Base-by-base conservation (phyloP, 2,329 filamentous ascomycete species). In the Penicillium sp. region DNA sequence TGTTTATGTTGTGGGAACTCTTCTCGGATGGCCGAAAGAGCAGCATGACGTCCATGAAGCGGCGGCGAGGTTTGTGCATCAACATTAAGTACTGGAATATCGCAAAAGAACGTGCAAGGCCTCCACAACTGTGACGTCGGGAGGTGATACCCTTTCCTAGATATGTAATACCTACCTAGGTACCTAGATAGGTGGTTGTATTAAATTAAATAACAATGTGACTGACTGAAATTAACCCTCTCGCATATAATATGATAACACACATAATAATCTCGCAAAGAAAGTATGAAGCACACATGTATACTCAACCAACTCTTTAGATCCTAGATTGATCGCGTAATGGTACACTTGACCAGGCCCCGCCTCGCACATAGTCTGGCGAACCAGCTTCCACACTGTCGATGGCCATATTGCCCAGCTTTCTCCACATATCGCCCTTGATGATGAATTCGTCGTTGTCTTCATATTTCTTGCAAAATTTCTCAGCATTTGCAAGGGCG, bases 401-500 rank as follows among this genome's bases (percentile, higher is more conserved):
- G n/a, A 53, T 53, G 12, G 28, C 51, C 71, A 77, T 74, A 58
- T 78, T 74, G 2, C 65, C 76, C 60, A 78, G 65, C 60, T 71
- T 70, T 57, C 76, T 60, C 75, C 76, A 79, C 70, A 73, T 74
- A 57, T 74, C 69, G 1, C 70, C 74, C 38, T 68, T 69, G 33
- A 79, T 69, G 9, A 61, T 60, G 54, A 77, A 71, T 1, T 63
- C 63, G 1, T 51, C 63, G 16, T 53, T 56, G 16, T 54, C 61
- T 52, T 77, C 71, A 56, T 67, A 74, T 14, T 63, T 60, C 42
- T 65, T 64, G 53, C 72, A 77, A 1, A 69, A 82, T 73, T 72
- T 73, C 71, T 87, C 78, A 0, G 83, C 89, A 64, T 91, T 72
- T 4, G 82, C 81, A n/a, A 94, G 70, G 1, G 90, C 86, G 30